Percentiles rank a stretch among this genome's conserved stretches.
Conservation (phyloP, 768 basidiomycete species). For the Leucocoprinus sp. region DNA sequence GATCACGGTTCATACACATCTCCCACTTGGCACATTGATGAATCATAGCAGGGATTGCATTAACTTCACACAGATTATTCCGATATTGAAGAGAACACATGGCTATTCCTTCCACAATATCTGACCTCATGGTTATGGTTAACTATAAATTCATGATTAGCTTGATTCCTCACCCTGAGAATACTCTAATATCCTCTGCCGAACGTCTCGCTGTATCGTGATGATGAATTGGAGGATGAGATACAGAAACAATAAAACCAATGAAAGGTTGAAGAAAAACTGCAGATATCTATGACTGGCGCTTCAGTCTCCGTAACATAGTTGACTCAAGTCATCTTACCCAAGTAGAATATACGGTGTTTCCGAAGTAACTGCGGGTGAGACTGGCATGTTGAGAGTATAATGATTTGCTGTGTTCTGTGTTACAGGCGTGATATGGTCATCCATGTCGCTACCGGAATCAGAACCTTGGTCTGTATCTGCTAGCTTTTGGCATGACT, state of each 20-base stretch:
- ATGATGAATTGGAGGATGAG: conserved; percentile 79
- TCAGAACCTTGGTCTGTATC: conserved; percentile 34
- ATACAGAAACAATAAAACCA: conserved; percentile 79
- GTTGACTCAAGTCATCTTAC: conserved; percentile 34
- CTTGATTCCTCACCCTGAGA: conserved; percentile 62
- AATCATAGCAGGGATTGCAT: conserved; percentile 81
- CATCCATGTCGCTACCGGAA: conserved; percentile 40
- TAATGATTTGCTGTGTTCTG: conserved; percentile 71
- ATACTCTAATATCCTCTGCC: conserved; percentile 78
- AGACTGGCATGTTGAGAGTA: conserved; percentile 71
- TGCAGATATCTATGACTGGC: conserved; percentile 66
- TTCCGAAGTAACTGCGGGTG: conserved; percentile 48
- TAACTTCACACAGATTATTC: conserved; percentile 71
- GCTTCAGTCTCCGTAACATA: conserved; percentile 1
- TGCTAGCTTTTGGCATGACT: conserved; percentile 22
- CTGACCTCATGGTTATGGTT: conserved; percentile 29
- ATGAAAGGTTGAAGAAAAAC: conserved; percentile 86
- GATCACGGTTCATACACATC: conserved; percentile 92
- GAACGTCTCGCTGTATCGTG: conserved; percentile 86
- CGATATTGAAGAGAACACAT: conserved; percentile 76
- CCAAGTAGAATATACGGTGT: conserved; percentile 80
- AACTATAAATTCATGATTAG: background rate
- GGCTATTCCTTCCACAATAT: conserved; percentile 88
- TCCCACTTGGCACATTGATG: conserved; percentile 87
- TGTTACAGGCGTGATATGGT: conserved; percentile 29